These are phyloP conservation scores for Metschnikowia bowlesiae DNA, from an alignment of 805 yeast species.

Conservation along the genomic window DNA sequence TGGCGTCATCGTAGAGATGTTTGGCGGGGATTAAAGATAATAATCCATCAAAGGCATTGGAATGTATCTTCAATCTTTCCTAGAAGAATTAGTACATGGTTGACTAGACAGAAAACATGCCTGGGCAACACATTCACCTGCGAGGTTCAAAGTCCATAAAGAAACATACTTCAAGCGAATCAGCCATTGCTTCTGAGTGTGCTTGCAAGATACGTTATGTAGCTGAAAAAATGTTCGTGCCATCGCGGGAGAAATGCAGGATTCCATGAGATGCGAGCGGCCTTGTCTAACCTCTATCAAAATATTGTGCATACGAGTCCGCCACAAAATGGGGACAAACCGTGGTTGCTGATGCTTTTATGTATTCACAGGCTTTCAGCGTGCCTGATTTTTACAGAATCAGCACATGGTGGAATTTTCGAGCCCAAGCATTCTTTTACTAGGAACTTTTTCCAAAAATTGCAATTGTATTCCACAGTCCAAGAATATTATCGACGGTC, in stretches of 20 bases:
- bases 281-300: neutral
- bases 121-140: too few relatives aligned
- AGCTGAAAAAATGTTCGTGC: conserved; percentile 12
- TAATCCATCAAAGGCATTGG: conserved; percentile 82
- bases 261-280: conserved; percentile 1
- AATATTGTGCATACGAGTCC: neutral
- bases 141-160: neutral
- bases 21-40: conserved; percentile 91
- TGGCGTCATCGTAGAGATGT: conserved; percentile 87
- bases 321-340: neutral
- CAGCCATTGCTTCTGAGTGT: conserved; percentile 39
- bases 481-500: too few relatives aligned
- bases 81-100: conserved; percentile 17
- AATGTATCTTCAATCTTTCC: conserved; percentile 76
- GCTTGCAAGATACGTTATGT: conserved; percentile 8
- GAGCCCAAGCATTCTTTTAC: too few relatives aligned
- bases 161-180: conserved; percentile 54
- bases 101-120: neutral
- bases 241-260: conserved; percentile 19
- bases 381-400: too few relatives aligned
- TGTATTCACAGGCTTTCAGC: too few relatives aligned
- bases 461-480: too few relatives aligned
- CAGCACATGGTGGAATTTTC: too few relatives aligned
- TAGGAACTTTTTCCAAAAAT: too few relatives aligned
- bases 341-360: too few relatives aligned